Conservation (phyloP, 139 green algal species). For the Coccomyxa sp. region DNA sequence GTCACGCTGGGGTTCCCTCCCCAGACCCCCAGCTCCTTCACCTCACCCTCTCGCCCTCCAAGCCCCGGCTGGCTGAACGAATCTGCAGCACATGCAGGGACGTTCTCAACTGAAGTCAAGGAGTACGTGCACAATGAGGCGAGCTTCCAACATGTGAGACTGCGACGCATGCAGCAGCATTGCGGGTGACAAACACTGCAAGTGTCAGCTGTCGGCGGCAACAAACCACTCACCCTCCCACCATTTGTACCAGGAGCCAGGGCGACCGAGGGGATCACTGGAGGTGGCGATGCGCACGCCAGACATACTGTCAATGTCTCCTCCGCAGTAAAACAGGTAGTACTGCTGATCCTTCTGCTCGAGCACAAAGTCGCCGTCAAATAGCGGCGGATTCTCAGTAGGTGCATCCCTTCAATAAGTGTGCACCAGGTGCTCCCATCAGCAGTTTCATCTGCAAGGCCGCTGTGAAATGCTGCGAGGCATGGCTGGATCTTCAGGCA, state of each 20-base stretch:
- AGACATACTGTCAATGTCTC: neutral
- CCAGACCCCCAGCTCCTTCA: neutral
- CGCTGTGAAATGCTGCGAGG: neutral
- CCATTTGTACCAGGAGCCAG: neutral
- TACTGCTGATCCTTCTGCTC: neutral
- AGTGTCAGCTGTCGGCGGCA: neutral
- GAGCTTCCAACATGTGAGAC: neutral
- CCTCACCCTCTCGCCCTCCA: neutral
- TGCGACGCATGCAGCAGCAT: neutral
- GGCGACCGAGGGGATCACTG: neutral
- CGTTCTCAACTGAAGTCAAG: neutral
- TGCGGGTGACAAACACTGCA: neutral
- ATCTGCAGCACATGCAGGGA: neutral
- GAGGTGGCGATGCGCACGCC: neutral
- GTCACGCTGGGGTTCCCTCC: neutral
- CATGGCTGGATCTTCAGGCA: neutral
- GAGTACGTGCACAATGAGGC: neutral
- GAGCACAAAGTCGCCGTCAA: no score
- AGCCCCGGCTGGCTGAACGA: neutral
- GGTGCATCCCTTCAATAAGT: neutral
- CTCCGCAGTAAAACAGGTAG: neutral
- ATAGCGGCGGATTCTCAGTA: neutral
- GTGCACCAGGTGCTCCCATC: neutral
- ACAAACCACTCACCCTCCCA: neutral
- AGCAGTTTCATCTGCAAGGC: no score